A percentile compares a stretch with the other conserved stretches of the same genome.
Evolutionary conservation across 1,139 yeast genomes (phyloP).

Genomic region (Saccharomycopsis phalli): DNA sequence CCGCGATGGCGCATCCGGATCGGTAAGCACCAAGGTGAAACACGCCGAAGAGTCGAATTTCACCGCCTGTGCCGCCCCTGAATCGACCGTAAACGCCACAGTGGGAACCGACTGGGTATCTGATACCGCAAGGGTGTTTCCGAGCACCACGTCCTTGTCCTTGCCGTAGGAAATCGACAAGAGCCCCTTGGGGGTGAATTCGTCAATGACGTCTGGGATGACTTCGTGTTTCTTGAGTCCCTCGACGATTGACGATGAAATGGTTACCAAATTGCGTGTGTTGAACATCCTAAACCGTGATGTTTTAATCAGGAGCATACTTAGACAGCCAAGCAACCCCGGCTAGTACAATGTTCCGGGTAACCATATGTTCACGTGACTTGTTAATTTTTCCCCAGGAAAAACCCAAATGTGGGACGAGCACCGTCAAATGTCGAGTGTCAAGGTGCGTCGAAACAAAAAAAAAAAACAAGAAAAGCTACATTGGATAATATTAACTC

Average conservation of each 20-base stretch:
- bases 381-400: too few species aligned
- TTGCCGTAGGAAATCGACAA: constrained; percentile 40
- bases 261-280: constrained; percentile 22
- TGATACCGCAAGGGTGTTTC: constrained; percentile 57
- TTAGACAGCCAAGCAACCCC: too few species aligned
- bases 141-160: constrained; percentile 63
- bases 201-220: constrained; percentile 26
- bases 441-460: too few species aligned
- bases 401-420: too few species aligned
- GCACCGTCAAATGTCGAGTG: too few species aligned
- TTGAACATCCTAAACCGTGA: too few species aligned
- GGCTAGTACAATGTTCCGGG: too few species aligned
- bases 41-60: constrained; percentile 30
- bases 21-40: constrained; percentile 76
- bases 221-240: constrained; percentile 26
- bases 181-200: constrained; percentile 26
- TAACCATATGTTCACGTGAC: too few species aligned
- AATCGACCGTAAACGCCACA: constrained; percentile 56
- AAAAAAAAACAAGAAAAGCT: too few species aligned
- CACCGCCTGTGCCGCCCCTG: constrained; percentile 7
- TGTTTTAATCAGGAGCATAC: too few species aligned
- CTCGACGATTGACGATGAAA: constrained; percentile 25
- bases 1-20: constrained; percentile 89
- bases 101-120: constrained; percentile 60
- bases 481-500: too few species aligned